Evolutionary conservation across 1,139 yeast genomes (phyloP).

Genomic region (Nakaseomyces bracarensis): DNA sequence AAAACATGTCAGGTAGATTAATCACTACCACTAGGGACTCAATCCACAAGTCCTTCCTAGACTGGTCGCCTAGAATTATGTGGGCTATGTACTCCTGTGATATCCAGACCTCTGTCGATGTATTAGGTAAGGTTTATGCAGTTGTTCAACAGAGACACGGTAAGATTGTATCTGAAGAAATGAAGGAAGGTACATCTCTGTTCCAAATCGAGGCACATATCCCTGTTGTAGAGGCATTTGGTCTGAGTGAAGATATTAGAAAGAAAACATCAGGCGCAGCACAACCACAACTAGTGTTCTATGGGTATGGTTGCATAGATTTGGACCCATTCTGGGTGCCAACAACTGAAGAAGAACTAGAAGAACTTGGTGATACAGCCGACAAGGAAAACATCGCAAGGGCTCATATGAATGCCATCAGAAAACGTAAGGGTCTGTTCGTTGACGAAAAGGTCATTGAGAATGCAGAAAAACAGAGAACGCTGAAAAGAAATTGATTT

Average conservation of each 20-base stretch:
- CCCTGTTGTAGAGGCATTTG: constrained; percentile 95
- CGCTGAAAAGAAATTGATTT: constrained; percentile 46
- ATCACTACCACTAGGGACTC: constrained; percentile 67
- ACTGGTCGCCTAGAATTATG: constrained; percentile 81
- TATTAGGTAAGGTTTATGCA: constrained; percentile 88
- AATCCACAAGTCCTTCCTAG: constrained; percentile 60
- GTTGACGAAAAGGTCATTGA: constrained; percentile 84
- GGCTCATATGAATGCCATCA: constrained; percentile 68
- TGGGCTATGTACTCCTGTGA: constrained; percentile 92
- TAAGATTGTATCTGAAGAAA: constrained; percentile 75
- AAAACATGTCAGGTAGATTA: constrained; percentile 55
- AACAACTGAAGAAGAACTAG: constrained; percentile 93
- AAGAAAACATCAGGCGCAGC: constrained; percentile 96
- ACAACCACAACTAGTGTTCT: constrained; percentile 85
- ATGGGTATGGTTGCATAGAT: constrained; percentile 79
- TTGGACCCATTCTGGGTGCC: constrained; percentile 99
- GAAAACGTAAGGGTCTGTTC: constrained; percentile 82
- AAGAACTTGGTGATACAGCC: constrained; percentile 85
- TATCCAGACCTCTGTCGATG: constrained; percentile 91
- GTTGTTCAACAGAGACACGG: constrained; percentile 90
- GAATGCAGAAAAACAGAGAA: constrained; percentile 90
- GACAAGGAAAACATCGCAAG: constrained; percentile 89
- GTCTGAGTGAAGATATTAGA: constrained; percentile 90
- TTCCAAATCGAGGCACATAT: constrained; percentile 77
- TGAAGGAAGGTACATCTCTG: constrained; percentile 97